Conservation (phyloP, 805 yeast species). For the Grigorovia jiainica region DNA sequence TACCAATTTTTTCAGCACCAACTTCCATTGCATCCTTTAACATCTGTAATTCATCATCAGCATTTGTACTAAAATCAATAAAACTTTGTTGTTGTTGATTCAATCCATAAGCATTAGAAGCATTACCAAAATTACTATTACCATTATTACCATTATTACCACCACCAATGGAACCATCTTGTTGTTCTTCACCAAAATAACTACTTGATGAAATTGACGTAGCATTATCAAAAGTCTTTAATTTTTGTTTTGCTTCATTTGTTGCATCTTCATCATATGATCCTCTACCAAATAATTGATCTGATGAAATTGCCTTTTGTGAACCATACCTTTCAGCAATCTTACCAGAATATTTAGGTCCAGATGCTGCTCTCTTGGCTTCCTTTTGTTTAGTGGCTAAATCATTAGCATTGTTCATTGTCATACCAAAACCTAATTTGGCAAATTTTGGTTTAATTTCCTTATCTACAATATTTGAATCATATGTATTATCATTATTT, state of each 20-base stretch:
- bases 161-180: constrained; percentile 28
- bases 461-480: constrained; percentile 11
- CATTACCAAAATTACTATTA: constrained; percentile 16
- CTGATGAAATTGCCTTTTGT: constrained; percentile 93
- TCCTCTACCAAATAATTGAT: constrained; percentile 87
- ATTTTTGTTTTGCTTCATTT: constrained; percentile 70
- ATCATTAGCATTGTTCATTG: constrained; percentile 47
- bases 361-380: constrained; percentile 36
- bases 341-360: constrained; percentile 62
- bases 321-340: constrained; percentile 70
- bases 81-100: constrained; percentile 35
- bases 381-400: constrained; percentile 34
- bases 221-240: constrained; percentile 77
- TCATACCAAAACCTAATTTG: constrained; percentile 86
- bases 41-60: constrained; percentile 83
- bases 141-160: constrained; percentile 5
- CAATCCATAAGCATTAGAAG: constrained; percentile 8
- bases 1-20: constrained; percentile 85
- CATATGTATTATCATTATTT: constrained; percentile 6
- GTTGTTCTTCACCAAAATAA: constrained; percentile 82
- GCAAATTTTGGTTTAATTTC: constrained; percentile 59
- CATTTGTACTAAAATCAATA: constrained; percentile 60
- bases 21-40: constrained; percentile 86
- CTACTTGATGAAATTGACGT: constrained; percentile 85
- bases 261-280: constrained; percentile 68